Evolutionary conservation across 495 filamentous ascomycete species (phyloP), one percentile per base, ranked within the genome.

Genomic region (Tricharina praecox): DNA sequence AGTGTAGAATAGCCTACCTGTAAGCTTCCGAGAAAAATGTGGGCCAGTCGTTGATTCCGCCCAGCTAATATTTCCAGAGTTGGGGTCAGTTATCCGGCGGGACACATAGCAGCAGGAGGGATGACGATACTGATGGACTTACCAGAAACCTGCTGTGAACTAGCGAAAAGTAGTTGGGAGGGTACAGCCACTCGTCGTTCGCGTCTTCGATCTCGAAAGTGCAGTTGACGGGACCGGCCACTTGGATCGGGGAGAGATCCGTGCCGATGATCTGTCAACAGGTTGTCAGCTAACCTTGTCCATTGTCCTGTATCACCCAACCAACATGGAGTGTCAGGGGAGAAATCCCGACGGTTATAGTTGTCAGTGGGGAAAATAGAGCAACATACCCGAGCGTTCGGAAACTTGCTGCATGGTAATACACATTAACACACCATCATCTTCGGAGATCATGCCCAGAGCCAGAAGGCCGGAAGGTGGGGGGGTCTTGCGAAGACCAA

Each of bases 161-260:
- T 33, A 59, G 49, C 23, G 55, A 52, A 30, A 59, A 59, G 15
- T 59, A 51, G 28, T 59, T 59, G 19, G 51, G 55, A 11, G 56
- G 56, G 28, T 58, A 59, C 10, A 59, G 7, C 56, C 56, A 59
- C 24, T 59, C 51, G 13, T 49, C 51, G 38, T 59, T 51, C 1
- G 51, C 55, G 45, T 59, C 56, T 38, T 59, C 55, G 13, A 59
- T 55, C 23, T 58, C 55, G 23, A 59, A 59, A 1, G 48, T 54
- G 41, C 55, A 58, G 45, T 59, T 59, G 9, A 32, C 33, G 16
- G 56, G 56, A 1, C 55, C 45, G 23, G 56, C 50, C 35, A 59
- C 56, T 34, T 58, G 56, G 16, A 59, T 58, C 21, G 55, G 55
- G 2, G 56, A 59, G 19, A 59, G 26, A 49, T 59, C 56, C 30